Evolutionary conservation across 176 grass and related monocot species (phyloP).

Genomic region (Calamus simplicifolius): DNA sequence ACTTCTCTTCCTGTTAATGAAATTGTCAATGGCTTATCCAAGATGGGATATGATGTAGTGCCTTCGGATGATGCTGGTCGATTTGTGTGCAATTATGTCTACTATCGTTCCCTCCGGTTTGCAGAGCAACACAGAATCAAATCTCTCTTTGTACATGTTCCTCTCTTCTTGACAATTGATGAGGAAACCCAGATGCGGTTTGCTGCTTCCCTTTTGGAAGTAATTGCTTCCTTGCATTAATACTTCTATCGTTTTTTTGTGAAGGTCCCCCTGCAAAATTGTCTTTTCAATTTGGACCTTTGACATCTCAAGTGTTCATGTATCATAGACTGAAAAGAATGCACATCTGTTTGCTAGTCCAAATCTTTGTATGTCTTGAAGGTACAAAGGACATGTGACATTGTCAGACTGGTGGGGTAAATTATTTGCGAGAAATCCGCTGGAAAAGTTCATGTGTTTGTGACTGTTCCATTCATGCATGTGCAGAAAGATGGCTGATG

Average conservation of each 20-base stretch:
- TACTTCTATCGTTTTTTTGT: neutral
- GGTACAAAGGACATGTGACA: no score
- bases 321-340: no score
- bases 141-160: constrained; percentile 92
- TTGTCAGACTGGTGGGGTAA: no score
- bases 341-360: no score
- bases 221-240: constrained; percentile 46
- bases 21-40: constrained; percentile 52
- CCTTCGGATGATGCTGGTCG: constrained; percentile 77
- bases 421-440: no score
- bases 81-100: constrained; percentile 94
- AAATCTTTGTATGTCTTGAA: no score
- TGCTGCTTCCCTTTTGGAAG: constrained; percentile 58
- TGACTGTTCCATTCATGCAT: no score
- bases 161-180: constrained; percentile 80
- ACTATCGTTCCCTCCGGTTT: constrained; percentile 90
- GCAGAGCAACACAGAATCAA: constrained; percentile 64
- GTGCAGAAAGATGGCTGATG: no score
- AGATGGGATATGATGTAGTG: constrained; percentile 76
- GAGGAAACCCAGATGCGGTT: constrained; percentile 94
- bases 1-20: constrained; percentile 63
- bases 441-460: no score
- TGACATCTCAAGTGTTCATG: no score
- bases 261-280: no score
- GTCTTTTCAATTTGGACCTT: no score